phyloP scores from a whole-genome alignment of 2,329 filamentous ascomycete species.

The Venturia carpophila region DNA sequence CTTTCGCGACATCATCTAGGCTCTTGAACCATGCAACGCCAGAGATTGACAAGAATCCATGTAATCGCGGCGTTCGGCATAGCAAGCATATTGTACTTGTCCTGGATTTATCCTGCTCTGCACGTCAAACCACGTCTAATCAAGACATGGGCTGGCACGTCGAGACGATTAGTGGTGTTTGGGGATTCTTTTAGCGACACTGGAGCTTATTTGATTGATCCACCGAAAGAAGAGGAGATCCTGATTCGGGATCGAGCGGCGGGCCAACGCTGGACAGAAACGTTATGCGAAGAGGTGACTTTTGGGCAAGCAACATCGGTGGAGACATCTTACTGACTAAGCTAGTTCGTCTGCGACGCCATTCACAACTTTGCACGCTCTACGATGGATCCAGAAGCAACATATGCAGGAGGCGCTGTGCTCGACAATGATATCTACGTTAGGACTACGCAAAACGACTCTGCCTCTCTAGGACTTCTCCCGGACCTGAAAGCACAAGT shows the following conservation, averaged over 20 bases:
- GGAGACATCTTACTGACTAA: slow-evolving; percentile 22
- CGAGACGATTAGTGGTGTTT: slow-evolving; percentile 32
- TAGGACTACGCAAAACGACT: slow-evolving; percentile 25
- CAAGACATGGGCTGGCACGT: slow-evolving; percentile 26
- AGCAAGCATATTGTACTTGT: slow-evolving; percentile 26
- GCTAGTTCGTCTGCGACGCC: slow-evolving; percentile 30
- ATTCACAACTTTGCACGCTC: slow-evolving; percentile 34
- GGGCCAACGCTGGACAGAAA: slow-evolving; percentile 30
- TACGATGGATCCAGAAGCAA: neutral
- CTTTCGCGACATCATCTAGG: neutral
- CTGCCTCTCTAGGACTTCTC: slow-evolving; percentile 22
- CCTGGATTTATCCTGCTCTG: slow-evolving; percentile 27
- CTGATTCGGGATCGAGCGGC: slow-evolving; percentile 26
- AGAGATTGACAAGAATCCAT: neutral
- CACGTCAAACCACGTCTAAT: slow-evolving; percentile 26
- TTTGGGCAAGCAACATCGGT: slow-evolving; percentile 17
- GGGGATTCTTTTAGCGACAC: slow-evolving; percentile 35
- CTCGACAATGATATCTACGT: slow-evolving; percentile 28
- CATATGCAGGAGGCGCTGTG: slow-evolving; percentile 23
- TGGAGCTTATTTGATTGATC: slow-evolving; percentile 29
- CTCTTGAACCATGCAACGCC: slow-evolving; percentile 1
- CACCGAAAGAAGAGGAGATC: slow-evolving; percentile 24
- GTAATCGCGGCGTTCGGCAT: slow-evolving; percentile 7
- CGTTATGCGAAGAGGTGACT: slow-evolving; percentile 30
- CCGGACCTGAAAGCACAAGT: slow-evolving; percentile 33